Base-by-base conservation (phyloP, 2,329 filamentous ascomycete species). In the Apiospora arundinis region DNA sequence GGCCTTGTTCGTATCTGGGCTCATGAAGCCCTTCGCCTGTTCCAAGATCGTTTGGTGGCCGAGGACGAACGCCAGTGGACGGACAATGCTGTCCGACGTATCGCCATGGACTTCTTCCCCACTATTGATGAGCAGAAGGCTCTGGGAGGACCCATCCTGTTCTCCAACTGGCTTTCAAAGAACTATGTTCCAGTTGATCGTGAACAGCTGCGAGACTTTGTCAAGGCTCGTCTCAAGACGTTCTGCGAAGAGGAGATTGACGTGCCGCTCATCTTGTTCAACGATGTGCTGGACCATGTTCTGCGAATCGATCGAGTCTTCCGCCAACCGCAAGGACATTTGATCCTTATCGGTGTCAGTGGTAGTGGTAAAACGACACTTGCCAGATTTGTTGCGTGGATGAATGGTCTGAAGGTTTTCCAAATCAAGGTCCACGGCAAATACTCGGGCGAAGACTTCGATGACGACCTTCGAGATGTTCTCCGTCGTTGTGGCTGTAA, bases 201-300 rank as follows among this genome's bases (percentile, higher is more conserved):
- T 75, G 96, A 99, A 80, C 93, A 97, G 78, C 87, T 99, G 48
- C 92, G 97, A 76, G 96, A 98, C 76, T 99, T 98, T 76, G 96
- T 99, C 81, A 98, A 98, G 84, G 96, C 96, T 69, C 92, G 96
- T 79, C 89, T 99, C 72, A 95, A 93, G 86, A 99, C 96, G 0
- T 99, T 99, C 88, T 99, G 96, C 79, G 97, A 99, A 80, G 96
- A 99, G 86, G 97, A 99, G 81, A 95, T 99, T 18, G 96, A 99
- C 81, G 97, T 99, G 69, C 96, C 97, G 46, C 89, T 99, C 68
- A 97, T 99, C 74, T 86, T 99, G n/a, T 99, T 99, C 87, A 98
- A 99, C 80, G 96, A 99, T 82, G 96, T 99, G 12, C 86, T 99
- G 73, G 97, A 99, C 79, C 97, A 99, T 82, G 97, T 98, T 42